phyloP scores from a whole-genome alignment of 176 grass and related monocot species.

The Metroxylon sagu region DNA sequence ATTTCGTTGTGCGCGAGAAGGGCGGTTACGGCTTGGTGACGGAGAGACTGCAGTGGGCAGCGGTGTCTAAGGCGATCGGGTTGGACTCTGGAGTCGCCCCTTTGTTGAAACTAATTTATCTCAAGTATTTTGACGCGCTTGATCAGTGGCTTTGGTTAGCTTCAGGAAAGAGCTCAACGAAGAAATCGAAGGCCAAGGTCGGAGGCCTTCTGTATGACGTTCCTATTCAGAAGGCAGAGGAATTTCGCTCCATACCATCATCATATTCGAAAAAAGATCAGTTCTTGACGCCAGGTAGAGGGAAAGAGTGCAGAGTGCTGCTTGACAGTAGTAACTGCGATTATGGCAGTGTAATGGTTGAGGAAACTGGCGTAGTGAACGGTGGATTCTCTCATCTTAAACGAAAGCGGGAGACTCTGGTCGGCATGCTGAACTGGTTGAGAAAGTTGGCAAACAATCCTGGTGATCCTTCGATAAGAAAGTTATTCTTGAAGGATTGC shows the following conservation, averaged over 20 bases:
- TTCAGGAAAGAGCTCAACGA: background rate
- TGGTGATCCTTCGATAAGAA: background rate
- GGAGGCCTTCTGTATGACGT: background rate
- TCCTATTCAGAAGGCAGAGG: background rate
- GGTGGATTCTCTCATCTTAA: slow-evolving; percentile 19
- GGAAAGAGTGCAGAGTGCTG: background rate
- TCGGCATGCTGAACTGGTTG: slow-evolving; percentile 41
- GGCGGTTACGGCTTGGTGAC: slow-evolving; percentile 30
- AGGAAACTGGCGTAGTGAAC: background rate
- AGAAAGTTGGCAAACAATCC: slow-evolving; percentile 24
- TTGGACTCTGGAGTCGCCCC: slow-evolving; percentile 18
- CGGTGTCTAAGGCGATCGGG: slow-evolving; percentile 28
- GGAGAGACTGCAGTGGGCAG: slow-evolving; percentile 19
- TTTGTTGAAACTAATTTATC: slow-evolving; percentile 39
- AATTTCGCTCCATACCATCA: background rate
- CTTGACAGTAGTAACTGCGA: background rate
- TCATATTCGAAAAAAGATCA: slow-evolving; percentile 18
- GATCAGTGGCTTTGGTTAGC: slow-evolving; percentile 40
- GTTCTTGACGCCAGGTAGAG: slow-evolving; percentile 7
- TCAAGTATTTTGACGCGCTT: slow-evolving; percentile 44
- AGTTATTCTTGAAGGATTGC: background rate
- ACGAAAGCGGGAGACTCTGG: slow-evolving; percentile 37
- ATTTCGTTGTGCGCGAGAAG: slow-evolving; percentile 20
- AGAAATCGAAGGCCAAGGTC: background rate
- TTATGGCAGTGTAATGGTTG: background rate